Evolutionary conservation across 257 asterid species (phyloP).

Genomic region (Anisodus acutangulus): DNA sequence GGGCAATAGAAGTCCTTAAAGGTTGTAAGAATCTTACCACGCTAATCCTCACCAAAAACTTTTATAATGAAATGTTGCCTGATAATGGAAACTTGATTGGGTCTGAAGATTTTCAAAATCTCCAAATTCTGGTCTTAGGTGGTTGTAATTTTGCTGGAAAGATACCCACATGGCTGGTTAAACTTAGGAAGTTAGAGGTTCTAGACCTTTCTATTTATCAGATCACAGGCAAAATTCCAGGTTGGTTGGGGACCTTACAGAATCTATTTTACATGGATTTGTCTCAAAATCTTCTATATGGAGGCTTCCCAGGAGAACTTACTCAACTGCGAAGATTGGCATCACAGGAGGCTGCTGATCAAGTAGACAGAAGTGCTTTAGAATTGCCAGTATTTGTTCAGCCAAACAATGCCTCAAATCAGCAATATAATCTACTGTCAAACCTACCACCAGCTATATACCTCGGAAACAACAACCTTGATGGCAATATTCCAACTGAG

Average conservation of each 20-base stretch:
- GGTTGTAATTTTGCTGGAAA: constrained; percentile 73
- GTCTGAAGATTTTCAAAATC: constrained; percentile 56
- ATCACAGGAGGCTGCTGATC: constrained; percentile 54
- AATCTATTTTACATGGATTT: constrained; percentile 88
- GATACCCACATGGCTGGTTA: constrained; percentile 68
- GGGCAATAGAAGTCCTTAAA: constrained; percentile 65
- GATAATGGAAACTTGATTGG: constrained; percentile 48
- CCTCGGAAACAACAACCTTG: constrained; percentile 59
- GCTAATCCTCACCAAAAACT: constrained; percentile 69
- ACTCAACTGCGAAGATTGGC: constrained; percentile 58
- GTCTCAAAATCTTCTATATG: constrained; percentile 65
- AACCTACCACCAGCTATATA: constrained; percentile 85
- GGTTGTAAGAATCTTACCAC: constrained; percentile 78
- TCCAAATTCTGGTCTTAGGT: constrained; percentile 74
- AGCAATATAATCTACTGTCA: constrained; percentile 81
- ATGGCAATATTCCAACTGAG: constrained; percentile 70
- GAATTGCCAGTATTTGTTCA: constrained; percentile 87
- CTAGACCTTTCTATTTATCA: constrained; percentile 71
- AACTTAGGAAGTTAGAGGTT: constrained; percentile 63
- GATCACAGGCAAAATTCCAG: constrained; percentile 69
- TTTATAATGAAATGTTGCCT: constrained; percentile 66
- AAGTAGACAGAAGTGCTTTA: constrained; percentile 59
- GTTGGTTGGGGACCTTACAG: constrained; percentile 69
- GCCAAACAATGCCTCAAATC: constrained; percentile 80
- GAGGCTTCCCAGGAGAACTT: constrained; percentile 69